Percentiles rank a stretch among this genome's conserved stretches.
These are phyloP conservation scores for Alternaria metachromatica DNA, from an alignment of 2,329 filamentous ascomycete species.

Conservation along the genomic window DNA sequence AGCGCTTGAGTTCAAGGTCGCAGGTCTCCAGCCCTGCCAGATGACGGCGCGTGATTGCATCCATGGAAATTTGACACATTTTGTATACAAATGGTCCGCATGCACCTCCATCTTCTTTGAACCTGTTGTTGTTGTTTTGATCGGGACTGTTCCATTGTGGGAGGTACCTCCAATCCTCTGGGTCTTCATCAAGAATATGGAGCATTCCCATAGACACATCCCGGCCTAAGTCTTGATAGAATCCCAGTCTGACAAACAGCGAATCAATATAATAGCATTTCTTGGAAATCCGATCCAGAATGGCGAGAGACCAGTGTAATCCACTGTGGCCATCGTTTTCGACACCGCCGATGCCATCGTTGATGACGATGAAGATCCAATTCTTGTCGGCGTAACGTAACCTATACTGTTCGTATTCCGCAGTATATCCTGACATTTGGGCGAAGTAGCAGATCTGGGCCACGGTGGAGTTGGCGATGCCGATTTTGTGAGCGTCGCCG, in stretches of 20 bases:
- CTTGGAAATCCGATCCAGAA: conserved; percentile 15
- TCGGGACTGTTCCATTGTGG: conserved; percentile 13
- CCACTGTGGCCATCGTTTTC: conserved; percentile 11
- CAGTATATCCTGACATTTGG: not conserved
- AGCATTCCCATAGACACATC: conserved; percentile 12
- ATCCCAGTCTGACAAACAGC: not conserved
- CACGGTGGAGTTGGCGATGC: conserved; percentile 21
- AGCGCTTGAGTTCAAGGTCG: not conserved
- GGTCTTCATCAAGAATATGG: conserved; percentile 18
- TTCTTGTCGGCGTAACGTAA: conserved; percentile 17
- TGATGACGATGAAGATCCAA: conserved; percentile 36
- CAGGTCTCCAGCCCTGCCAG: not conserved
- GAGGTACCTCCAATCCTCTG: not conserved
- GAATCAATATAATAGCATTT: conserved; percentile 29
- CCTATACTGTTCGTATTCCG: conserved; percentile 13
- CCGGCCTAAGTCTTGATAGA: not conserved
- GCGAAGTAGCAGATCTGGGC: conserved; percentile 19
- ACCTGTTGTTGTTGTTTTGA: conserved; percentile 21
- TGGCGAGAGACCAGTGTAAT: conserved; percentile 32
- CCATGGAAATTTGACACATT: conserved; percentile 15
- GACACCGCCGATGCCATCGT: conserved; percentile 23
- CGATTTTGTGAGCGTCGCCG: conserved; percentile 20
- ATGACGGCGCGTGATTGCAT: not conserved
- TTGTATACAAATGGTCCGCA: conserved; percentile 30
- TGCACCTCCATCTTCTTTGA: conserved; percentile 16